These are phyloP conservation scores for Rhodosporidiobolus odoratus DNA, from an alignment of 768 basidiomycete genomes.

Conservation along the genomic window DNA sequence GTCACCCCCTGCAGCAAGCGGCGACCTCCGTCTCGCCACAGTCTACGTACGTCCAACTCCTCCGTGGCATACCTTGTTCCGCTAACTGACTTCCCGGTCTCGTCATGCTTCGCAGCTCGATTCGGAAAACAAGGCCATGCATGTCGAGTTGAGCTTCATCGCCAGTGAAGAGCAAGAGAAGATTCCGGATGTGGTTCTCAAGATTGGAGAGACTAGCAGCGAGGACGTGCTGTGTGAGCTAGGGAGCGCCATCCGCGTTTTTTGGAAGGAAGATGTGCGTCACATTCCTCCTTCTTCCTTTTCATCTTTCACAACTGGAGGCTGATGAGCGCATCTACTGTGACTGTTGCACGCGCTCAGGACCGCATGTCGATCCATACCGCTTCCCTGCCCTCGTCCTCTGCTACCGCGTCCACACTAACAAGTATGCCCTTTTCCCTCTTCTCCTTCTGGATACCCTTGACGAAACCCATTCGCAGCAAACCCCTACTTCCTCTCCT, in stretches of 20 bases:
- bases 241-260: constrained; percentile 45
- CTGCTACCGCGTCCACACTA: background rate
- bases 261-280: constrained; percentile 47
- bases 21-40: constrained; percentile 39
- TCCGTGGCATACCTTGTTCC: background rate
- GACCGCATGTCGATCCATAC: constrained; percentile 37
- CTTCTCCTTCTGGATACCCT: background rate
- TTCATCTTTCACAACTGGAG: too few species aligned
- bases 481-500: constrained; percentile 40
- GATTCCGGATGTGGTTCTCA: constrained; percentile 37
- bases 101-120: constrained; percentile 7
- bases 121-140: background rate
- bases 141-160: constrained; percentile 31
- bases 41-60: constrained; percentile 14
- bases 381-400: background rate
- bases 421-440: background rate
- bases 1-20: background rate
- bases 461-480: constrained; percentile 4
- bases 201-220: constrained; percentile 44
- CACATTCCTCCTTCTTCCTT: too few species aligned
- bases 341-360: background rate
- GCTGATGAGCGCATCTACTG: background rate
- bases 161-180: background rate
- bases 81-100: background rate
- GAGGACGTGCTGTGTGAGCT: constrained; percentile 48